Conservation (phyloP, 495 filamentous ascomycete species). For the Corynascus novoguineensis region DNA sequence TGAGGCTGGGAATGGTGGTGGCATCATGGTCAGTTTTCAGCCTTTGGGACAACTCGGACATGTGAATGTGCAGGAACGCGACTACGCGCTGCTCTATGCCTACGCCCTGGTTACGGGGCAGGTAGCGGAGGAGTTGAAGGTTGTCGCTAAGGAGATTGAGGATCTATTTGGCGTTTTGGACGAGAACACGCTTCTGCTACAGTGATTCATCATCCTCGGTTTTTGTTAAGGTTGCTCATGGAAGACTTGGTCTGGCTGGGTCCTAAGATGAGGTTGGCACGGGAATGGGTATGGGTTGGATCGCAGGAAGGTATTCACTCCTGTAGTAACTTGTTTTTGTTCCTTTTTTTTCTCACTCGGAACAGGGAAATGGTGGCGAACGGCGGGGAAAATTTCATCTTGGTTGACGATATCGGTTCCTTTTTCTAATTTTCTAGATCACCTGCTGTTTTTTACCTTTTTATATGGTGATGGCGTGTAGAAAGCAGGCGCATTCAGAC, state of each 20-base stretch:
- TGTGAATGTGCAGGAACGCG: constrained; percentile 41
- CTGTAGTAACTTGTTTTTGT: background rate
- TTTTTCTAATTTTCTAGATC: too few relatives aligned
- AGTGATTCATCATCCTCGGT: constrained; percentile 41
- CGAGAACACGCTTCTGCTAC: constrained; percentile 66
- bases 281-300: background rate
- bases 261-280: too few relatives aligned
- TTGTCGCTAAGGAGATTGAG: constrained; percentile 62
- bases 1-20: background rate
- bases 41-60: constrained; percentile 17
- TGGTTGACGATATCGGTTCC: background rate
- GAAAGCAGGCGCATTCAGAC: too few relatives aligned
- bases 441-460: too few relatives aligned
- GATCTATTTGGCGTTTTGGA: constrained; percentile 69
- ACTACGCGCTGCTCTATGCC: constrained; percentile 51
- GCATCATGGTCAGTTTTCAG: background rate
- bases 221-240: too few relatives aligned
- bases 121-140: constrained; percentile 63
- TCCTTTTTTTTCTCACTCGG: too few relatives aligned
- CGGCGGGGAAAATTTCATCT: too few relatives aligned
- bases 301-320: background rate
- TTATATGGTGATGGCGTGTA: too few relatives aligned
- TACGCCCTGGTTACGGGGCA: constrained; percentile 62
- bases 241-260: background rate
- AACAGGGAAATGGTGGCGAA: too few relatives aligned